phyloP scores from a whole-genome alignment of 1,284 basidiomycete species.

The Baeospora myosura region DNA sequence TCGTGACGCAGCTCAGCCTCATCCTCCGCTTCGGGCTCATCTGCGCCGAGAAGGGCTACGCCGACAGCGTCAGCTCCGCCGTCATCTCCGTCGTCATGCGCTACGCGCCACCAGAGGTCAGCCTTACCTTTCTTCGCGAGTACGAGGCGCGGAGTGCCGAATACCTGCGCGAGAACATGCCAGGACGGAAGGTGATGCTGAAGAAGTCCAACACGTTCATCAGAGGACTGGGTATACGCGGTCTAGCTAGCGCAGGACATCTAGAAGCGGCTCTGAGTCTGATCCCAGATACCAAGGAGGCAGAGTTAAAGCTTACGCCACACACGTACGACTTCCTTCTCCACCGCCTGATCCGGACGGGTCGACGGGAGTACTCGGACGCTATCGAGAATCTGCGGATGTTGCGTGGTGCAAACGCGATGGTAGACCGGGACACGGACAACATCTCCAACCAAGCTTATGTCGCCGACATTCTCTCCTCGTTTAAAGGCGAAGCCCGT shows the following conservation, averaged over 20 bases:
- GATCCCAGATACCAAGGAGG: slow-evolving; percentile 21
- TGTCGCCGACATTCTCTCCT: slow-evolving; percentile 14
- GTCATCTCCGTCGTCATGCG: slow-evolving; percentile 24
- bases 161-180: not conserved
- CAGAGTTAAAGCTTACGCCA: slow-evolving; percentile 16
- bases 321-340: slow-evolving; percentile 18
- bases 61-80: slow-evolving; percentile 12
- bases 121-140: slow-evolving; percentile 23
- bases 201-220: slow-evolving; percentile 9
- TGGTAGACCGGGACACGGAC: not conserved
- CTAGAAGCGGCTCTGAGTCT: slow-evolving; percentile 27
- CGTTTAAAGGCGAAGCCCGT: slow-evolving; percentile 5
- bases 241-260: slow-evolving; percentile 19
- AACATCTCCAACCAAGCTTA: not conserved
- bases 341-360: not conserved
- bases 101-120: slow-evolving; percentile 20
- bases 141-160: slow-evolving; percentile 18
- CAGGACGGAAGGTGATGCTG: too few species aligned
- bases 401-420: not conserved
- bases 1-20: slow-evolving; percentile 19
- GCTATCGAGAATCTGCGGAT: not conserved
- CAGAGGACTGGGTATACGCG: slow-evolving; percentile 13
- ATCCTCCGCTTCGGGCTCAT: slow-evolving; percentile 23
- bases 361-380: not conserved
- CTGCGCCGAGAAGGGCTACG: slow-evolving; percentile 28